A percentile compares a stretch with the other conserved stretches of the same genome.
Conservation (phyloP, 306 rosid species). For the Lathyrus tuberosus region DNA sequence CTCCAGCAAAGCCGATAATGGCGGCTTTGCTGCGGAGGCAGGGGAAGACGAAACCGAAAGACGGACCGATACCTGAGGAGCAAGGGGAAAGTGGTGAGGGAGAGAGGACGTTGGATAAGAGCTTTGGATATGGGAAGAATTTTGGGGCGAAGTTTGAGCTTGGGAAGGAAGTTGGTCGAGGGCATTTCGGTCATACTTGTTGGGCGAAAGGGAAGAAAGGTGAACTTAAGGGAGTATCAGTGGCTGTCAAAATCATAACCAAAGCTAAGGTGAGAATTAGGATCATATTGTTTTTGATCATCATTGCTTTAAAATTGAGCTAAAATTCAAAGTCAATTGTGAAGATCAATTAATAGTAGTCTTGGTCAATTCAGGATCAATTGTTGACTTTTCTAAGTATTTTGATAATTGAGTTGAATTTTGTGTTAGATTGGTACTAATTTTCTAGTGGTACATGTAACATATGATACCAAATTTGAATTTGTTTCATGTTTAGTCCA, state of each 20-base stretch:
- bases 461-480: too few relatives aligned
- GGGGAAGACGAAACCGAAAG: conserved; percentile 64
- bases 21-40: conserved; percentile 64
- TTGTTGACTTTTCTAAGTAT: conserved; percentile 14
- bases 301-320: not conserved
- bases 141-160: conserved; percentile 81
- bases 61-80: conserved; percentile 90
- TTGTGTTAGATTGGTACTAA: conserved; percentile 1
- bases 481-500: too few relatives aligned
- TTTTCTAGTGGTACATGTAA: too few relatives aligned
- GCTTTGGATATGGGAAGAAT: conserved; percentile 84
- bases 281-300: conserved; percentile 7
- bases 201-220: conserved; percentile 89
- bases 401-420: conserved; percentile 29
- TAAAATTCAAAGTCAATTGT: conserved; percentile 4
- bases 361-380: conserved; percentile 39
- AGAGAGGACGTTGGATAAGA: conserved; percentile 79
- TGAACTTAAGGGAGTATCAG: conserved; percentile 79
- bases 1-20: conserved; percentile 98
- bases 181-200: conserved; percentile 98
- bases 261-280: conserved; percentile 72
- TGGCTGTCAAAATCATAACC: conserved; percentile 93
- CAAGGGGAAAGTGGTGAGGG: conserved; percentile 55
- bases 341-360: conserved; percentile 15
- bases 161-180: conserved; percentile 93